phyloP scores from a whole-genome alignment of 148 eudicot species.

The Fallopia convolvulus region DNA sequence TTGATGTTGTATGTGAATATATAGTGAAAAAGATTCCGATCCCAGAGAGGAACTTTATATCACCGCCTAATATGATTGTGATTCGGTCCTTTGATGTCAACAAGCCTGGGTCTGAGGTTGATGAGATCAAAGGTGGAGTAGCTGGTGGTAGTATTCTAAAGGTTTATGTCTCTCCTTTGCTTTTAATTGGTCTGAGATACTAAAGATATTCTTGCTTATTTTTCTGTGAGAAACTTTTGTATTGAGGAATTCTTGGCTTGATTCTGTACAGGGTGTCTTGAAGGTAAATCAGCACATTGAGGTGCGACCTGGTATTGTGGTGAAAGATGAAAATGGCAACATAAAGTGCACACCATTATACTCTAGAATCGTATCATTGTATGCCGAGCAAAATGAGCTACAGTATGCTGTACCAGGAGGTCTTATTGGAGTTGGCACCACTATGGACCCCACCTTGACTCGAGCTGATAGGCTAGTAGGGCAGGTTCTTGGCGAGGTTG shows the following conservation, averaged over 20 bases:
- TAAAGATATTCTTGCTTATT: neutral
- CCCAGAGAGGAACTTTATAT: slow-evolving; percentile 78
- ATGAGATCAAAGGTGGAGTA: slow-evolving; percentile 90
- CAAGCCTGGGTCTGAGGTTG: slow-evolving; percentile 94
- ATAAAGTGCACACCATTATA: slow-evolving; percentile 90
- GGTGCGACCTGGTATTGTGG: slow-evolving; percentile 94
- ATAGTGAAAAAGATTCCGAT: slow-evolving; percentile 86
- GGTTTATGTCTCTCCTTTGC: slow-evolving; percentile 31
- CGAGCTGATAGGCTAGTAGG: slow-evolving; percentile 98
- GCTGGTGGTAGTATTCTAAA: slow-evolving; percentile 97
- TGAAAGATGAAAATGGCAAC: slow-evolving; percentile 83
- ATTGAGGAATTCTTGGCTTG: neutral
- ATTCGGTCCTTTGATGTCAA: slow-evolving; percentile 96
- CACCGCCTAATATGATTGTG: slow-evolving; percentile 97
- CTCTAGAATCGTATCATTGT: slow-evolving; percentile 87
- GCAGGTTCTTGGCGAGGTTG: slow-evolving; percentile 97
- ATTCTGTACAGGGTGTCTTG: slow-evolving; percentile 65
- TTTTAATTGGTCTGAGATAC: neutral
- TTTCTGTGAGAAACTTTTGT: neutral
- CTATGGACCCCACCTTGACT: slow-evolving; percentile 93
- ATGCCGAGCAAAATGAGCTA: slow-evolving; percentile 86
- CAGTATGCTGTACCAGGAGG: slow-evolving; percentile 98
- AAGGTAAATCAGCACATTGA: slow-evolving; percentile 83
- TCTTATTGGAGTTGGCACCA: slow-evolving; percentile 95
- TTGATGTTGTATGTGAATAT: slow-evolving; percentile 89